These are phyloP conservation scores for Podospora didyma DNA, from an alignment of 495 filamentous ascomycete genomes.

Conservation along the genomic window DNA sequence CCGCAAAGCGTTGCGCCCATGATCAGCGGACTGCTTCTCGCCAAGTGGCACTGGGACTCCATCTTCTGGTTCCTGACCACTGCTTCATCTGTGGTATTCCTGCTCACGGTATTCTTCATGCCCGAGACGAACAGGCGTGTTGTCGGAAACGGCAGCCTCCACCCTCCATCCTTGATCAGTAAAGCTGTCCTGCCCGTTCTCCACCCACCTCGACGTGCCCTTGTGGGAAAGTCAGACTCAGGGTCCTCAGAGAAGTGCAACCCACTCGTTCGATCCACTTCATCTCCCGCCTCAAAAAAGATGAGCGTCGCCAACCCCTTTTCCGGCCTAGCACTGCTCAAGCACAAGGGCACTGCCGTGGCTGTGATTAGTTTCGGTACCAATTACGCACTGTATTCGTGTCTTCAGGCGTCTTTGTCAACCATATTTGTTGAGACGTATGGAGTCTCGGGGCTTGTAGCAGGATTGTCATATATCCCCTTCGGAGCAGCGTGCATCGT, in stretches of 20 bases:
- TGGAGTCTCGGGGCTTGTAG: conserved; percentile 5
- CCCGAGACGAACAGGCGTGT: conserved; percentile 55
- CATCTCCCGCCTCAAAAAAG: background rate
- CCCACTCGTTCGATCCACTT: background rate
- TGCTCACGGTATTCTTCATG: conserved; percentile 33
- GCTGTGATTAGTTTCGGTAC: conserved; percentile 3
- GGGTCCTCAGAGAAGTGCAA: background rate
- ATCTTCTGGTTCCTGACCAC: conserved; percentile 62
- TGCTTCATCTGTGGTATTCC: conserved; percentile 20
- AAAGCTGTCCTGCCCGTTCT: background rate
- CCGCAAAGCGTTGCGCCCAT: conserved; percentile 43
- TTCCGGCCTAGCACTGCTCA: background rate
- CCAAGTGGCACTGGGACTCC: conserved; percentile 51
- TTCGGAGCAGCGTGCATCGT: conserved; percentile 13
- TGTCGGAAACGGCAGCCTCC: conserved; percentile 49
- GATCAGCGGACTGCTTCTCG: conserved; percentile 48
- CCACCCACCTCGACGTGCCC: background rate
- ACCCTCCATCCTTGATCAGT: background rate
- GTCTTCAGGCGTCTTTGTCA: conserved; percentile 18
- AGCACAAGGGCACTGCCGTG: background rate
- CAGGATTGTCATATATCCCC: conserved; percentile 16
- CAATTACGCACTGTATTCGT: conserved; percentile 15
- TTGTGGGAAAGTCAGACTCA: background rate
- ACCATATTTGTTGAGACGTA: conserved; percentile 17
- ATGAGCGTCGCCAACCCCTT: background rate